A percentile compares a stretch with the other conserved stretches of the same genome.
Conservation (phyloP, 2,329 filamentous ascomycete species). For the Pseudocercospora cruenta region DNA sequence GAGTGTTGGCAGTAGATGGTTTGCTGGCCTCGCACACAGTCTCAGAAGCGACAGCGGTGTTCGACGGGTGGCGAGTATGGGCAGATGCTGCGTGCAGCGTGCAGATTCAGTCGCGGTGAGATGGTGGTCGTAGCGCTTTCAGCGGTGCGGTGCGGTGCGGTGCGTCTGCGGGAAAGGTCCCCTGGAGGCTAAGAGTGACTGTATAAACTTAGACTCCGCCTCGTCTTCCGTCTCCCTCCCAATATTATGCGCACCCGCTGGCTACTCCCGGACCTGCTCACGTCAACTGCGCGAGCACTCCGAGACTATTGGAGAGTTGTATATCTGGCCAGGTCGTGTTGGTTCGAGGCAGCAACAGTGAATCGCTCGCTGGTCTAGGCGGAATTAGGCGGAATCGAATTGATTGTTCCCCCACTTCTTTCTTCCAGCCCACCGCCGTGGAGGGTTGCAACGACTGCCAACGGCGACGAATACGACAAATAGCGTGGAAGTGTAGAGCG, state of each 20-base stretch:
- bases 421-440: neutral
- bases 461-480: neutral
- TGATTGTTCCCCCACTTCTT: neutral
- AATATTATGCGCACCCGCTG: neutral
- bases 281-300: neutral
- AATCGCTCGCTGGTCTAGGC: too few relatives aligned
- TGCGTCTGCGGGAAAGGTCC: neutral
- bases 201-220: neutral
- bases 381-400: neutral
- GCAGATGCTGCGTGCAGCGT: neutral
- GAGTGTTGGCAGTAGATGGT: neutral
- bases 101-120: neutral
- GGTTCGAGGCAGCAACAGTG: neutral
- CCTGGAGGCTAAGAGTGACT: neutral
- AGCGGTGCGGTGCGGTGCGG: too few relatives aligned
- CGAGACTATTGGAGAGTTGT: neutral
- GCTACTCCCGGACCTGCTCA: neutral
- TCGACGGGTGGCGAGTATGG: conserved; percentile 11
- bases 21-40: neutral
- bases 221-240: neutral
- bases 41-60: neutral
- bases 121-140: neutral
- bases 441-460: neutral
- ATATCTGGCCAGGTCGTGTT: neutral
- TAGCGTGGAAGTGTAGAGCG: neutral